Conservation (phyloP, 352 stramenopile species). For the Pythium catenulatum region DNA sequence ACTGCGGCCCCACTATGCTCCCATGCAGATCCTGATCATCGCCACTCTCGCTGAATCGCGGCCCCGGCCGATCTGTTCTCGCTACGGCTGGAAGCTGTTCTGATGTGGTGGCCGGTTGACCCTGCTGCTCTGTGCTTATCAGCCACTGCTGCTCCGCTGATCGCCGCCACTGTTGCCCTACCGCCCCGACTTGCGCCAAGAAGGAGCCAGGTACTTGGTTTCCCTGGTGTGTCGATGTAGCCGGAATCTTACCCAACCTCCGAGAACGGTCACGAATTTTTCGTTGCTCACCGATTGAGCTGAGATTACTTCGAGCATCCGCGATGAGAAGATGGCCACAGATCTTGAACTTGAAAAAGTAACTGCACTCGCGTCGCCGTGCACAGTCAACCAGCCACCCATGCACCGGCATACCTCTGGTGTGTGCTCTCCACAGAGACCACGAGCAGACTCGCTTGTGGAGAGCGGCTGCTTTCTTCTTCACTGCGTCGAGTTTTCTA, state of each 20-base stretch:
- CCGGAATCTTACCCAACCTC: not conserved
- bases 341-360: constrained; percentile 34
- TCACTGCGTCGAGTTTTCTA: constrained; percentile 1
- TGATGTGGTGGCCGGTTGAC: too few species aligned
- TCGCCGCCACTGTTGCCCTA: too few species aligned
- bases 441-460: not conserved
- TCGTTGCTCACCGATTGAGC: not conserved
- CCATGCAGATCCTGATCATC: too few species aligned
- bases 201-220: too few species aligned
- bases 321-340: constrained; percentile 12
- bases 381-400: constrained; percentile 19
- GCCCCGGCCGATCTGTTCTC: too few species aligned
- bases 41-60: too few species aligned
- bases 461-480: constrained; percentile 26
- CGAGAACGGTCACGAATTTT: constrained; percentile 13
- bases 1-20: too few species aligned
- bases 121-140: too few species aligned
- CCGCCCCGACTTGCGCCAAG: too few species aligned
- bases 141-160: too few species aligned
- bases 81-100: too few species aligned
- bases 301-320: not conserved
- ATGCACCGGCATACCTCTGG: not conserved
- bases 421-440: constrained; percentile 6
- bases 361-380: not conserved
- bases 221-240: not conserved